Conservation (phyloP, 495 filamentous ascomycete species). For the Penicillium nucicola region DNA sequence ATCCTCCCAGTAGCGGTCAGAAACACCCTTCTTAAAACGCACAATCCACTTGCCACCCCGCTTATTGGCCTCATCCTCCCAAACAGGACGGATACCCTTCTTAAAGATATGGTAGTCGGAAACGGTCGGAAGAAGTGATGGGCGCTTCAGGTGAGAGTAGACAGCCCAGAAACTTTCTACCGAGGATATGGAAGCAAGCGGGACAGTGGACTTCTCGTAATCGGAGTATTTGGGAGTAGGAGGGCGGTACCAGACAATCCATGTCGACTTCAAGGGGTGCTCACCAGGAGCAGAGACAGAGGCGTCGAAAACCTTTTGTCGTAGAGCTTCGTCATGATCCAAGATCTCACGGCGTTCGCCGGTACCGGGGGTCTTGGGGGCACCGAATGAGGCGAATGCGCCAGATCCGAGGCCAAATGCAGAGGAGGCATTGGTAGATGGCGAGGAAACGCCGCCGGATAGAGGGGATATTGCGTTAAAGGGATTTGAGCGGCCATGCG, state of each 20-base stretch:
- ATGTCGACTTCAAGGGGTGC: slow-evolving; percentile 76
- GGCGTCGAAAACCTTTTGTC: slow-evolving; percentile 37
- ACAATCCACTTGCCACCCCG: slow-evolving; percentile 96
- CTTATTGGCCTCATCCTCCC: slow-evolving; percentile 98
- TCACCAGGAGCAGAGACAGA: slow-evolving; percentile 36
- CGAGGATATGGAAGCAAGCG: slow-evolving; percentile 75
- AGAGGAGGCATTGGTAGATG: slow-evolving; percentile 80
- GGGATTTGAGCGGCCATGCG: slow-evolving; percentile 79
- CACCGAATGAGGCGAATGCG: slow-evolving; percentile 95
- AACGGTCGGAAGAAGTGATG: slow-evolving; percentile 81
- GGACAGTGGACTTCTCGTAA: slow-evolving; percentile 93
- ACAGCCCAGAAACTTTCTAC: slow-evolving; percentile 92
- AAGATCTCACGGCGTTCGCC: slow-evolving; percentile 62
- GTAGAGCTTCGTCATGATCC: slow-evolving; percentile 56
- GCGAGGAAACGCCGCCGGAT: slow-evolving; percentile 71
- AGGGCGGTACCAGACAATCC: slow-evolving; percentile 96
- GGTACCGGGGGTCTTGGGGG: slow-evolving; percentile 83
- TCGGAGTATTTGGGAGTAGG: slow-evolving; percentile 96
- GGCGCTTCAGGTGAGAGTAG: slow-evolving; percentile 86
- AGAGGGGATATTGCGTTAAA: slow-evolving; percentile 78
- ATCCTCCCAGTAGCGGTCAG: slow-evolving; percentile 98
- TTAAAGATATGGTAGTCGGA: slow-evolving; percentile 99
- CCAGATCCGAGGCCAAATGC: slow-evolving; percentile 93
- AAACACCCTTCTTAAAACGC: slow-evolving; percentile 91
- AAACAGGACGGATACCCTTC: slow-evolving; percentile 93